A percentile compares a stretch with the other conserved stretches of the same genome.
These are phyloP conservation scores for Hortaea sp. DNA, from an alignment of 2,329 filamentous ascomycete genomes.

Conservation along the genomic window DNA sequence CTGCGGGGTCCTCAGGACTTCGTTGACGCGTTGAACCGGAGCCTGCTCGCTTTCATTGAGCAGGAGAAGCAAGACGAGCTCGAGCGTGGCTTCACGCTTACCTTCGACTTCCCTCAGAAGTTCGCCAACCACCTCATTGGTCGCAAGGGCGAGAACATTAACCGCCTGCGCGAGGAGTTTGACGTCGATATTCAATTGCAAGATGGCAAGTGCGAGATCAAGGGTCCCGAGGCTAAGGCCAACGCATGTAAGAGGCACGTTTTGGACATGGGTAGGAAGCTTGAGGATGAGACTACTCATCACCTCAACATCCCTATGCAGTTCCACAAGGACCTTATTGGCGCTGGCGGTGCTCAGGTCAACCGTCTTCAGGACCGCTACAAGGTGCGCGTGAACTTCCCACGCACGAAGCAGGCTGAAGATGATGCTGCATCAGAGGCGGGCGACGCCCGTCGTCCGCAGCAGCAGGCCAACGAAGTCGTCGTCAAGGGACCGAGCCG, in stretches of 20 bases:
- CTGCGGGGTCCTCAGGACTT: constrained; percentile 66
- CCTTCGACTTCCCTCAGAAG: constrained; percentile 91
- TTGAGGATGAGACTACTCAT: constrained; percentile 85
- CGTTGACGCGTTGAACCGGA: constrained; percentile 61
- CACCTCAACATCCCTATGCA: constrained; percentile 83
- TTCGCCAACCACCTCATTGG: constrained; percentile 77
- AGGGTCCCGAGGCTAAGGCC: constrained; percentile 90
- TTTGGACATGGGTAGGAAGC: constrained; percentile 62
- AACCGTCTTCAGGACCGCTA: constrained; percentile 88
- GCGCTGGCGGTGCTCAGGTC: constrained; percentile 75
- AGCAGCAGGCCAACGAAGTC: constrained; percentile 80
- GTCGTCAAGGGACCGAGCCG: constrained; percentile 83
- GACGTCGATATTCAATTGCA: constrained; percentile 78
- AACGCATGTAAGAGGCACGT: constrained; percentile 80
- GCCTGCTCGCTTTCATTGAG: constrained; percentile 69
- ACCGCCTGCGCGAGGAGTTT: constrained; percentile 57
- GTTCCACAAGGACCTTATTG: constrained; percentile 90
- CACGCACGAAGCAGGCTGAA: constrained; percentile 46
- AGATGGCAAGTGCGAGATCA: constrained; percentile 89
- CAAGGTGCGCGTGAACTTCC: constrained; percentile 92
- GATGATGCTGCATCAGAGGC: constrained; percentile 60
- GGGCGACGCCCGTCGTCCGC: constrained; percentile 56
- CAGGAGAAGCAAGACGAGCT: constrained; percentile 89
- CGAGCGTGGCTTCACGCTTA: constrained; percentile 76
- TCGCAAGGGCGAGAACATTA: constrained; percentile 57